Percentiles rank a stretch among this genome's conserved stretches.
Evolutionary conservation across 192 early-diverging fungal species (phyloP).

Genomic region (Podila verticillata): DNA sequence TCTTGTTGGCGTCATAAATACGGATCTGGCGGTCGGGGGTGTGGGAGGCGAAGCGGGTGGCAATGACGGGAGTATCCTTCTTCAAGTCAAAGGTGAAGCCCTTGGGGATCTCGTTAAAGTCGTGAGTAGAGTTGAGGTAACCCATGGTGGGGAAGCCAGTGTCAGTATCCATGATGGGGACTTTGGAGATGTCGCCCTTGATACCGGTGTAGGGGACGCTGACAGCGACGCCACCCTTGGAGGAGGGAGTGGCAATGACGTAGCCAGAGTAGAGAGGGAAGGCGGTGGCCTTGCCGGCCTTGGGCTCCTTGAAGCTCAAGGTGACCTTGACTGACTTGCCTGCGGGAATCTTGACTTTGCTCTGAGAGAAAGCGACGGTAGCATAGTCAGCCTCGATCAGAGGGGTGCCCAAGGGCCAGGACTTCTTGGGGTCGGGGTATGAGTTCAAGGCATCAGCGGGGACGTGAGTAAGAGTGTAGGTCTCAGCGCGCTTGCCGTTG

Average conservation of each 20-base stretch:
- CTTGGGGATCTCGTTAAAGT: constrained; percentile 92
- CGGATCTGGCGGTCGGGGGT: not conserved
- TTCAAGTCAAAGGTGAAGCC: constrained; percentile 64
- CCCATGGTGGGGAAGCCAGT: constrained; percentile 20
- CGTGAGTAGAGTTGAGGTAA: constrained; percentile 83
- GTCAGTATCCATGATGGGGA: constrained; percentile 55
- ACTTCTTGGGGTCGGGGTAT: constrained; percentile 13
- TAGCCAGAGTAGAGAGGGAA: constrained; percentile 61
- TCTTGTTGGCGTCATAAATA: not conserved
- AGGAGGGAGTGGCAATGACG: constrained; percentile 40
- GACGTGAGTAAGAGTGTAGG: constrained; percentile 42
- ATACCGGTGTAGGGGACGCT: constrained; percentile 59
- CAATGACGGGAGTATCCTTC: constrained; percentile 75
- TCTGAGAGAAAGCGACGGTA: constrained; percentile 20
- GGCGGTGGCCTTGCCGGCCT: constrained; percentile 17
- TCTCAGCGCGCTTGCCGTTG: constrained; percentile 34
- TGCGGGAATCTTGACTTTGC: constrained; percentile 36
- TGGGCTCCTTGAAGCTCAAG: constrained; percentile 27
- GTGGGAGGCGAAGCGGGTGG: not conserved
- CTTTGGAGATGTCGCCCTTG: constrained; percentile 47
- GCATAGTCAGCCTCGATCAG: constrained; percentile 21
- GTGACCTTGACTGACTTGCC: constrained; percentile 29
- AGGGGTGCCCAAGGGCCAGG: constrained; percentile 16
- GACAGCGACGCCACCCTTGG: constrained; percentile 33
- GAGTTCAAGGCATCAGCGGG: constrained; percentile 37